Evolutionary conservation across 2,329 filamentous ascomycete species (phyloP), one percentile per base, ranked within the genome.

Genomic region (Xylaria sp.): DNA sequence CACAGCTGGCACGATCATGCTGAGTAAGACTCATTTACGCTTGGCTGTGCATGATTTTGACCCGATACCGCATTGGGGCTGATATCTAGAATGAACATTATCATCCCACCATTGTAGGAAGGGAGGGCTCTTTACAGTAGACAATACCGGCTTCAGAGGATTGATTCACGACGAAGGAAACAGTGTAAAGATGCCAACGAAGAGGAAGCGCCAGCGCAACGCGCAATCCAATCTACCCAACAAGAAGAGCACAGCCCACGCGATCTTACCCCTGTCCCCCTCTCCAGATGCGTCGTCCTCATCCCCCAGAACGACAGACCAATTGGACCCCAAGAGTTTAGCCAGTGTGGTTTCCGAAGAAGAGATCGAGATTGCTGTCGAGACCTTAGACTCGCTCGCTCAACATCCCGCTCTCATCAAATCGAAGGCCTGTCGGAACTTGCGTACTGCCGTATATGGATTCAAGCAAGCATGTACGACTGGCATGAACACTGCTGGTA

Each of bases 391-490:
- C 1, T 84, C 86, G 0, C 83, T 92, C 12, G 80, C 89, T 0
- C 80, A 86, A 66, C 85, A 91, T 70, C 90, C 90, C 0, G 80
- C 79, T 25, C 75, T 92, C 25, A 91, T 91, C 77, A 92, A 92
- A 78, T 88, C 89, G 0, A 92, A 91, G 75, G 84, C 84, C 28
- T 92, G 90, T 81, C 90, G 88, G 74, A 88, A 90, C 57, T 81
- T 92, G 2, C 84, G 91, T 23, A 87, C 86, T 3, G 90, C 90
- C 5, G 90, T 91, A 8, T 91, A 91, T 74, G 88, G 89, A 23
- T 92, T 93, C 68, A 87, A 89, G 1, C 87, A 91, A 77, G 88
- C 90, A 18, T 92, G 89, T 73, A 91, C 88, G 0, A 92, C 89
- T 0, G 90, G 90, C 5, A 80, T 89, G 69, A 90, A 90, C 78